Evolutionary conservation across 2,329 filamentous ascomycete species (phyloP), one percentile per base, ranked within the genome.

Genomic region (Aspergillus luchuensis): DNA sequence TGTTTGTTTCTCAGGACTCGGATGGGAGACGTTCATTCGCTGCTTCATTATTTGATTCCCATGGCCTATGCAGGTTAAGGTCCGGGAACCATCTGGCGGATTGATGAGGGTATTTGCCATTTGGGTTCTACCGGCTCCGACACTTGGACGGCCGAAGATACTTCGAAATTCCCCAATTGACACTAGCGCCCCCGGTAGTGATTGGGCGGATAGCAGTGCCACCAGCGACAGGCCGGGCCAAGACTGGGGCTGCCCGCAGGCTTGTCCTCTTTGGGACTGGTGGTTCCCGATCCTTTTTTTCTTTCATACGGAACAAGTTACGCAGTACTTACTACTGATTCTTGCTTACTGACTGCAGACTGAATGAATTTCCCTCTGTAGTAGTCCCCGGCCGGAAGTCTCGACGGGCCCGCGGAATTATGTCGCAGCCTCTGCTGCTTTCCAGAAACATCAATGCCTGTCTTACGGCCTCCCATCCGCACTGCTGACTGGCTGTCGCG

Each of bases 161-260:
- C 19, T 19, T 17, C 7, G 15, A 28, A n/a, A 4, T 11, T 11
- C 25, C 47, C 15, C n/a, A 17, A 5, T 11, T 2, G 23, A 17
- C 47, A 23, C 8, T 50, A 50, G 47, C 15, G 47, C 8, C 15
- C 8, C 15, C 7, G n/a, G 25, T n/a, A n/a, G 15, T 50, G 47
- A 50, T 50, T 50, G 47, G 47, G 25, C 25, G 47, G 47, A 30
- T 30, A n/a, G 8, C 8, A 50, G 8, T n/a, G 47, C 47, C 47
- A 33, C 47, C 47, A 50, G 47, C 47, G 23, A 50, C 47, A 50
- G 28, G 23, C 25, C 47, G 28, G 47, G 47, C 47, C 47, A 50
- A 50, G 47, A 17, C 41, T 45, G 41, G 41, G 13, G 41, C 41
- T 21, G 39, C 21, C 41, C 11, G 19, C 19, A 23, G 19, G 41